Evolutionary conservation across 768 basidiomycete species (phyloP).

Genomic region (Gloeophyllum trabeum): DNA sequence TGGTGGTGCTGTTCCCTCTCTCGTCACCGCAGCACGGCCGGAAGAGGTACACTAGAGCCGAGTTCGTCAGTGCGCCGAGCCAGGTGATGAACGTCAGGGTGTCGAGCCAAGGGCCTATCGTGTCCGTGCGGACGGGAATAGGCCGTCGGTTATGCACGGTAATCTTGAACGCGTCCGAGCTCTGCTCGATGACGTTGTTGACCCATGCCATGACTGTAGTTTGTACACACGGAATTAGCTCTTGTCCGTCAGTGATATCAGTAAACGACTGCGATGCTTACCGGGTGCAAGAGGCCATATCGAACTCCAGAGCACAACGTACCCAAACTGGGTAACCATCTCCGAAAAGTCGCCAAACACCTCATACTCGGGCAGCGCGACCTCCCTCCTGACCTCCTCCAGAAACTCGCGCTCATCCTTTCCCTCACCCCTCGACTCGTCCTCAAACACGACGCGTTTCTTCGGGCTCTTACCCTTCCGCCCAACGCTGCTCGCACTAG

Average conservation of each 20-base stretch:
- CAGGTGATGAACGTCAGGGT: constrained; percentile 81
- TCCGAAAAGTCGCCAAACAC: constrained; percentile 87
- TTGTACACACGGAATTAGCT: constrained; percentile 1
- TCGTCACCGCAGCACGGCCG: constrained; percentile 28
- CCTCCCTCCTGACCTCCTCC: constrained; percentile 67
- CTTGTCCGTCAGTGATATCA: too few relatives aligned
- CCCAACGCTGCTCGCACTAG: constrained; percentile 8
- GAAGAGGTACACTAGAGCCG: constrained; percentile 88
- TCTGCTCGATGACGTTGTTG: constrained; percentile 88
- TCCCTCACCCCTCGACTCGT: constrained; percentile 36
- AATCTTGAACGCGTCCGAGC: constrained; percentile 95
- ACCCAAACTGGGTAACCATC: constrained; percentile 95
- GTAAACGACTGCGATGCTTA: constrained; percentile 13
- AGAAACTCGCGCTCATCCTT: constrained; percentile 72
- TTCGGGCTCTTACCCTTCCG: constrained; percentile 29
- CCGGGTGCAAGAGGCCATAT: constrained; percentile 89
- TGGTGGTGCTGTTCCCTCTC: constrained; percentile 15
- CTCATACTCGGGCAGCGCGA: constrained; percentile 69
- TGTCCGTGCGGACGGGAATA: constrained; percentile 77
- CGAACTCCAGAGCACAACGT: constrained; percentile 84
- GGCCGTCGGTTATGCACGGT: constrained; percentile 76
- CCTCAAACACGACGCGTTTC: constrained; percentile 67
- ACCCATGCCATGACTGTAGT: constrained; percentile 65
- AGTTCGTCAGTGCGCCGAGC: constrained; percentile 80
- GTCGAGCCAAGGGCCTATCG: constrained; percentile 92